Base-by-base conservation (phyloP, 192 early-diverging fungal genomes). In the Radiomyces spectabilis region DNA sequence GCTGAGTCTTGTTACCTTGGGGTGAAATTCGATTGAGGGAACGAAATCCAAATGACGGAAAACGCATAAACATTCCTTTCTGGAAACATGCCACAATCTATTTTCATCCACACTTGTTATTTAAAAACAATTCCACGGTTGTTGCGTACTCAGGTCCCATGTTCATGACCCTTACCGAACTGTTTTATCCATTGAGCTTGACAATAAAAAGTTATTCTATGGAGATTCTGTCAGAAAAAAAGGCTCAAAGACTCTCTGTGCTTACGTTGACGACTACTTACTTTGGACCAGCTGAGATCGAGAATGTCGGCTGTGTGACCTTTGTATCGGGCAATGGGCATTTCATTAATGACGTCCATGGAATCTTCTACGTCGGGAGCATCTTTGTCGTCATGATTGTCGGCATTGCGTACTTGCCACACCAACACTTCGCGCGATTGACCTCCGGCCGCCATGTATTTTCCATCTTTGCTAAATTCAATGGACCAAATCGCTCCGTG, bases 1-100 rank as follows among this genome's bases (percentile, higher is more conserved):
- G 5, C 5, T 18, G 5, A 19, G 9, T 2, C 5, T 48, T 5
- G 9, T 32, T 62, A 65, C 71, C 52, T 62, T 71, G 35, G 91
- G 91, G 59, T 86, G 88, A 66, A 95, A 95, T 0, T 75, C 73
- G 3, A 93, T 81, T 4, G 79, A 76, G 1, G 87, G 83, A 3
- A 93, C 90, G 27, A 83, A 83, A 58, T 87, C 85, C 41, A 72
- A 71, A 58, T 93, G 91, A 40, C 72, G 69, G 59, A 95, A 91
- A 7, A 80, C 75, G 65, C 87, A 87, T 41, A 95, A 69, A 44
- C 88, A 91, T 41, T 81, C 80, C 30, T 73, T 72, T 10, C 81
- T 69, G 37, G 73, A 73, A 16, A 85, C 67, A 61, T 95, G 91
- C 87, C 87, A 95, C 51, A 95, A 64, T 24, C 89, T 71, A 47